These are phyloP conservation scores for Neoconidiobolus thromboides DNA, from an alignment of 371 early-diverging fungal genomes.

Conservation along the genomic window DNA sequence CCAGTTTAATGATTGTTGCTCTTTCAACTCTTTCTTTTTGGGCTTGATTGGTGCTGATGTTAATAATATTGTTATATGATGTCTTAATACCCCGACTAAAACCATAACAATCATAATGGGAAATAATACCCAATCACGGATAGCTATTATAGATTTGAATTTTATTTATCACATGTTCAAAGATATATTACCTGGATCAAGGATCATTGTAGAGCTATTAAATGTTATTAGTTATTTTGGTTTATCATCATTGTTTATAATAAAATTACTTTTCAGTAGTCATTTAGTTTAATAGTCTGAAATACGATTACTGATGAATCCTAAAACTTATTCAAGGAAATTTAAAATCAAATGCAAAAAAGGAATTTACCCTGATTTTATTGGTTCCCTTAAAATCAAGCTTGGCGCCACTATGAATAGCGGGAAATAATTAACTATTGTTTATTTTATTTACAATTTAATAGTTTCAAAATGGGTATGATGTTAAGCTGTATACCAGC, in stretches of 20 bases:
- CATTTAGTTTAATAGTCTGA: too few species aligned
- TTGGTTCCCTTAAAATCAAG: too few species aligned
- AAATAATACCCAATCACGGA: slow-evolving; percentile 84
- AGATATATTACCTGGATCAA: slow-evolving; percentile 2
- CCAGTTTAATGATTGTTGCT: slow-evolving; percentile 60
- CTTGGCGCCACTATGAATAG: too few species aligned
- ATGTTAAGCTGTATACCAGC: slow-evolving; percentile 8
- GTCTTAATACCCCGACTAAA: slow-evolving; percentile 78
- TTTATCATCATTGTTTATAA: not conserved
- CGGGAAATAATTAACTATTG: too few species aligned
- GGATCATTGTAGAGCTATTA: not conserved
- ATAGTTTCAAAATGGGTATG: slow-evolving; percentile 7
- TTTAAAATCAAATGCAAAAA: too few species aligned
- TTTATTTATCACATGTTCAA: not conserved
- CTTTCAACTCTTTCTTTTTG: slow-evolving; percentile 51
- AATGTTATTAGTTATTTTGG: not conserved
- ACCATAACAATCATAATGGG: slow-evolving; percentile 95
- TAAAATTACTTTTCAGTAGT: too few species aligned
- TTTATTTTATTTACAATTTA: not conserved
- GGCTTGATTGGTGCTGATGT: slow-evolving; percentile 57
- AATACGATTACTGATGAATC: too few species aligned
- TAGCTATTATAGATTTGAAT: slow-evolving; percentile 22
- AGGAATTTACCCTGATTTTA: too few species aligned
- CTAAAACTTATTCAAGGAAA: too few species aligned
- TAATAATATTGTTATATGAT: slow-evolving; percentile 74